Percentiles rank a stretch among this genome's conserved stretches.
Evolutionary conservation across 345 rosid genomes (phyloP).

Genomic region (Sapria himalayana): DNA sequence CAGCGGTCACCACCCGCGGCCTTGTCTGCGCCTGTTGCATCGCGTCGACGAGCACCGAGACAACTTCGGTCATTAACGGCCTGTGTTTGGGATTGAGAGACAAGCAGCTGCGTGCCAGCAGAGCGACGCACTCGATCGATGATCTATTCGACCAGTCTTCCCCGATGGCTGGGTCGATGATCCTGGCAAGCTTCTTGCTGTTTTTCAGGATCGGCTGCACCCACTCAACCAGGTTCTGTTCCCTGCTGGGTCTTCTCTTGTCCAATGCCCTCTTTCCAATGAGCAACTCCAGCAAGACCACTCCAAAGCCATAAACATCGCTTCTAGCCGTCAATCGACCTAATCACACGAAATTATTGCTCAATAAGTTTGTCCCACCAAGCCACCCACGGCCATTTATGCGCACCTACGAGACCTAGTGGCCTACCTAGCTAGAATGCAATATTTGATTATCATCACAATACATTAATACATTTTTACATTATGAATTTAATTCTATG

Average conservation of each 20-base stretch:
- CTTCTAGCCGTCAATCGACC: constrained; percentile 93
- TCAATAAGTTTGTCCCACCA: no score
- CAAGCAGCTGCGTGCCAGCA: constrained; percentile 65
- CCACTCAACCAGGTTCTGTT: constrained; percentile 93
- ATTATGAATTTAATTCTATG: neutral
- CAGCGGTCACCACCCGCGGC: no score
- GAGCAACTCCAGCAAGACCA: constrained; percentile 85
- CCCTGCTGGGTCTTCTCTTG: constrained; percentile 72
- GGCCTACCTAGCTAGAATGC: constrained; percentile 5
- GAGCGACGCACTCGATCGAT: constrained; percentile 60
- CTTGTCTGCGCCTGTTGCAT: no score
- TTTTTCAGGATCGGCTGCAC: constrained; percentile 73
- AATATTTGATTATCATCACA: neutral
- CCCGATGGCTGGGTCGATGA: constrained; percentile 78
- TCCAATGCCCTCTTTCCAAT: constrained; percentile 91
- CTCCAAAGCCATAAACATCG: constrained; percentile 93
- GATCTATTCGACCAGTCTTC: constrained; percentile 48
- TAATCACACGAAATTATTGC: no score
- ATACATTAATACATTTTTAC: neutral
- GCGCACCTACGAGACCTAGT: no score
- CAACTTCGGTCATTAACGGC: constrained; percentile 71
- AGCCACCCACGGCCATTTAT: no score
- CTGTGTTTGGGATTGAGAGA: constrained; percentile 89
- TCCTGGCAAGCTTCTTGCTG: constrained; percentile 68
- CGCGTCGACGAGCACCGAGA: no score